phyloP scores from a whole-genome alignment of 108 stramenopile genomes.

The Skeletonema tropicum region DNA sequence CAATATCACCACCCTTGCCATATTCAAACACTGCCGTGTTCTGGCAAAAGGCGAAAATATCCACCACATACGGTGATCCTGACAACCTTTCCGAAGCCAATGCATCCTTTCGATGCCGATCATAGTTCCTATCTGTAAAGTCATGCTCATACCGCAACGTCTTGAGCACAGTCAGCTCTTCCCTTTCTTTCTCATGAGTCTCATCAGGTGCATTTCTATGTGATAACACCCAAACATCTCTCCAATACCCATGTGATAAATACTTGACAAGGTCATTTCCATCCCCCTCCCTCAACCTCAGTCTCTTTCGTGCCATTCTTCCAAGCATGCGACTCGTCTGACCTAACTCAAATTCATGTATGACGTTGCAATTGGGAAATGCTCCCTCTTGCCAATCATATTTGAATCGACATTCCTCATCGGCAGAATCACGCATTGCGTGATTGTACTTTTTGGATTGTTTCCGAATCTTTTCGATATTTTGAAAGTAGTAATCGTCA shows the following conservation, averaged over 20 bases:
- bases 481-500: constrained; percentile 20
- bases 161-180: constrained; percentile 58
- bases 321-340: constrained; percentile 31
- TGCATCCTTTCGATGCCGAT: constrained; percentile 80
- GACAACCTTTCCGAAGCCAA: constrained; percentile 58
- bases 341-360: constrained; percentile 71
- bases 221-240: constrained; percentile 67
- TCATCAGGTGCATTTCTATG: constrained; percentile 2
- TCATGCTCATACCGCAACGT: constrained; percentile 60
- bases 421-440: constrained; percentile 45
- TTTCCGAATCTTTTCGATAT: constrained; percentile 9
- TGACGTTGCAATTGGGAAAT: constrained; percentile 72
- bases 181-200: neutral
- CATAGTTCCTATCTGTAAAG: constrained; percentile 71
- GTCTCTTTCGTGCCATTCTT: constrained; percentile 17
- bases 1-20: constrained; percentile 63
- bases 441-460: constrained; percentile 32
- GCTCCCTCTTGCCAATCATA: constrained; percentile 66
- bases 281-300: constrained; percentile 31
- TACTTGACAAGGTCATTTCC: constrained; percentile 42
- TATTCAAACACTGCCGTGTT: constrained; percentile 76
- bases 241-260: constrained; percentile 68
- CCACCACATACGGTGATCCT: constrained; percentile 57
- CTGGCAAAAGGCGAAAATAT: constrained; percentile 72
- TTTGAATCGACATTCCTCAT: constrained; percentile 59